phyloP scores from a whole-genome alignment of 2,329 filamentous ascomycete species.

The Sporothrix variecibatus region DNA sequence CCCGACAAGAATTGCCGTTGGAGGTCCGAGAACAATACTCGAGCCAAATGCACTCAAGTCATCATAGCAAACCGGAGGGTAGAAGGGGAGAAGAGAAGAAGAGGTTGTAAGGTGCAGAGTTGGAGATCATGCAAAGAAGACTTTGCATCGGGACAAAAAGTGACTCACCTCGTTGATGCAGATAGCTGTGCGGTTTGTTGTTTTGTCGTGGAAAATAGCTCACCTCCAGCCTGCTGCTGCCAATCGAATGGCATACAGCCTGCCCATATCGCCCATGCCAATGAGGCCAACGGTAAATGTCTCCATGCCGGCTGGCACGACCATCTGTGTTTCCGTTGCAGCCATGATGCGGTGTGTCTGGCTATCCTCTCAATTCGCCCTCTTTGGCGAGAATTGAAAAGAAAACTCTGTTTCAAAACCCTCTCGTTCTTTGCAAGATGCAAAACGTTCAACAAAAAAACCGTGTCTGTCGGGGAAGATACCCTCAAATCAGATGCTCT shows the following conservation, averaged over 20 bases:
- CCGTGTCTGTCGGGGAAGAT: neutral
- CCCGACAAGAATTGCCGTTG: constrained; percentile 75
- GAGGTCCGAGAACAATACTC: constrained; percentile 75
- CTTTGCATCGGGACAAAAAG: neutral
- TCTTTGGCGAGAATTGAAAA: neutral
- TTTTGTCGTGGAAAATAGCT: constrained; percentile 34
- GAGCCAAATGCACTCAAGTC: constrained; percentile 99
- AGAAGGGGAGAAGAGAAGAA: neutral
- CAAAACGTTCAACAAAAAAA: neutral
- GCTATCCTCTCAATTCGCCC: constrained; percentile 5
- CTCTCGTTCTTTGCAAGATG: neutral
- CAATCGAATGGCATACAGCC: constrained; percentile 91
- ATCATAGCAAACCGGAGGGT: constrained; percentile 62
- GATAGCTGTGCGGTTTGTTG: constrained; percentile 16
- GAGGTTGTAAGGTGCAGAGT: neutral
- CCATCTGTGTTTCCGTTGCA: constrained; percentile 1
- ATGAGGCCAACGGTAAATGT: constrained; percentile 87
- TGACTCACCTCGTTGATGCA: constrained; percentile 17
- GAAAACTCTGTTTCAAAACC: neutral
- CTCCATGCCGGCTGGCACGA: constrained; percentile 50
- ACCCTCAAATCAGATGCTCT: neutral
- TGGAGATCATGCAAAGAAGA: constrained; percentile 3
- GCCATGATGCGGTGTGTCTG: constrained; percentile 15
- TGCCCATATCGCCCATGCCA: constrained; percentile 99
- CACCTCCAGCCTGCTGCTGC: constrained; percentile 97